Conservation (phyloP, 208 protist species). For the Herpetomonas tarakana region DNA sequence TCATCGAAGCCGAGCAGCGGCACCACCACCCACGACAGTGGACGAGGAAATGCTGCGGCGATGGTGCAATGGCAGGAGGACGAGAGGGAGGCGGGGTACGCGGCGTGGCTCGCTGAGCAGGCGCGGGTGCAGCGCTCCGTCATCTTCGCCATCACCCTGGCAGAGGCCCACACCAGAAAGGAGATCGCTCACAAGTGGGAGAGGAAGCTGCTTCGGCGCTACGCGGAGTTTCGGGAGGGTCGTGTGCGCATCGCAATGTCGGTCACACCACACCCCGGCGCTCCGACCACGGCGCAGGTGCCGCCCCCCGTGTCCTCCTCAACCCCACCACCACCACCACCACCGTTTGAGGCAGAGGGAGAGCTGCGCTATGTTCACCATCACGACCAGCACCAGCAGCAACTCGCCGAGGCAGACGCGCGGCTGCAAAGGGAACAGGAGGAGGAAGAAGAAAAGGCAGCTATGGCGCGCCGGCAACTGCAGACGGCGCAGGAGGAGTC, state of each 20-base stretch:
- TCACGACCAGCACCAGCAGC: too few species aligned
- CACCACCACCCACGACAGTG: too few species aligned
- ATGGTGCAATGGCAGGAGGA: too few species aligned
- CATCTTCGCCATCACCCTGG: conserved; percentile 48
- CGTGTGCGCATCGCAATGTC: conserved; percentile 20
- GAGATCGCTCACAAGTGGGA: conserved; percentile 57
- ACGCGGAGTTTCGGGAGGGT: conserved; percentile 34
- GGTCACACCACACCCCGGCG: not conserved
- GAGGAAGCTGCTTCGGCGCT: conserved; percentile 23
- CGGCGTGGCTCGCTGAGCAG: conserved; percentile 9
- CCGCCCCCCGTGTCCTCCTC: too few species aligned
- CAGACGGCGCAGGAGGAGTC: conserved; percentile 1
- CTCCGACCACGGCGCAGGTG: not conserved
- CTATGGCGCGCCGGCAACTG: conserved; percentile 5
- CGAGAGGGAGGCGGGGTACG: too few species aligned
- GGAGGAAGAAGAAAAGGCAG: conserved; percentile 4
- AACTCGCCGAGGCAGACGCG: too few species aligned
- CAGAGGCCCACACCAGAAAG: conserved; percentile 48
- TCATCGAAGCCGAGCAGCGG: too few species aligned
- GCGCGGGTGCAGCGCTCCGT: conserved; percentile 23
- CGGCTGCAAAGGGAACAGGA: too few species aligned
- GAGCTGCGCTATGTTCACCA: too few species aligned
- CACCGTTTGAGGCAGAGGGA: too few species aligned
- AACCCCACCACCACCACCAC: too few species aligned
- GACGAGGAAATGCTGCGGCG: too few species aligned